A percentile compares a stretch with the other conserved stretches of the same genome.
Evolutionary conservation across 768 basidiomycete species (phyloP).

Genomic region (Favolaschia claudopus): DNA sequence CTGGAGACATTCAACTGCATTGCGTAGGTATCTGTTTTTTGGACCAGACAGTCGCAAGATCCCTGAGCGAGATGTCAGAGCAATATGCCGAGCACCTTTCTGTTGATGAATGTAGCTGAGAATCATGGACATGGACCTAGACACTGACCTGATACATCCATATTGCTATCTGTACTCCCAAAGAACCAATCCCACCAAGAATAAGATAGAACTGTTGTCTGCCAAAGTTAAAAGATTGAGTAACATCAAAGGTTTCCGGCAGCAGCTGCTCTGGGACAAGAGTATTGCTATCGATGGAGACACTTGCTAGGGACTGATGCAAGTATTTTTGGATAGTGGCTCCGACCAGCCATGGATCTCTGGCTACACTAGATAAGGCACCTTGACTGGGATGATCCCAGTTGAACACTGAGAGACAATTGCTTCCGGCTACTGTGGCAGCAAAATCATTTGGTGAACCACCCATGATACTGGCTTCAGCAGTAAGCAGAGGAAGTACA

Average conservation of each 20-base stretch:
- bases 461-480: no score
- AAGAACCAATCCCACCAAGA: slow-evolving; percentile 46
- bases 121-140: background rate
- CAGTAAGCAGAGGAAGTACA: background rate
- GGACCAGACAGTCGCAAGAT: slow-evolving; percentile 29
- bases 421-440: background rate
- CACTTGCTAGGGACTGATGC: background rate
- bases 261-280: slow-evolving; percentile 5
- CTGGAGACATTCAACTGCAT: slow-evolving; percentile 39
- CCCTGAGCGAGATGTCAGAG: slow-evolving; percentile 47
- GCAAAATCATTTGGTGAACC: no score
- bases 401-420: background rate
- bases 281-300: background rate
- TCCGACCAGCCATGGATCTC: background rate
- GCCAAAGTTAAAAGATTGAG: slow-evolving; percentile 30
- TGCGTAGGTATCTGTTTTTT: slow-evolving; percentile 32
- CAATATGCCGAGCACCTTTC: slow-evolving; percentile 45
- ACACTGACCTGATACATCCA: slow-evolving; percentile 51
- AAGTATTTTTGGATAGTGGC: background rate
- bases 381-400: slow-evolving; percentile 11
- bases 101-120: slow-evolving; percentile 10
- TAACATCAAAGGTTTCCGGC: background rate
- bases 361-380: background rate
- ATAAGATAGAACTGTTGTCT: slow-evolving; percentile 43
- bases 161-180: slow-evolving; percentile 46